Evolutionary conservation across 192 early-diverging fungal species (phyloP).

Genomic region (Rhizophagus sp.): DNA sequence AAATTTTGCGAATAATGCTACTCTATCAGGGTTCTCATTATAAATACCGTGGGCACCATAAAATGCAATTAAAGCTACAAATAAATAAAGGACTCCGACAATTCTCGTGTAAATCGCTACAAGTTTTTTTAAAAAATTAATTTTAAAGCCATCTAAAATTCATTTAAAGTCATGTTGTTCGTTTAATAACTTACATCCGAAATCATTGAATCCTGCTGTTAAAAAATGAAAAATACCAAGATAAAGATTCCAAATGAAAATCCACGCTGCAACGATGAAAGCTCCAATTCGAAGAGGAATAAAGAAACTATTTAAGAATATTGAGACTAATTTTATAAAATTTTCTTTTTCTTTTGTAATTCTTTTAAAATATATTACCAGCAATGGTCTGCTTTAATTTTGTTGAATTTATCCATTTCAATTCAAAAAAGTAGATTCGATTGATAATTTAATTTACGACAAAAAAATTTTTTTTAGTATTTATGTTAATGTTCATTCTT

Average conservation of each 20-base stretch:
- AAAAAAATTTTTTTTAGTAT: too few relatives aligned
- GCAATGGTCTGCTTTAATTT: too few relatives aligned
- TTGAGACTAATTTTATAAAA: too few relatives aligned
- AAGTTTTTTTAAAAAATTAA: not conserved
- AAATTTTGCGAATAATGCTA: not conserved
- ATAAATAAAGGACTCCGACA: not conserved
- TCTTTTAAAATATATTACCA: too few relatives aligned
- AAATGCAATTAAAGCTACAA: not conserved
- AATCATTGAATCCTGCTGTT: too few relatives aligned
- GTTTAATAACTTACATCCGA: not conserved
- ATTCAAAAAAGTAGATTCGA: too few relatives aligned
- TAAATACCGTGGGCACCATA: constrained; percentile 18
- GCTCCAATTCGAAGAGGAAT: constrained; percentile 22
- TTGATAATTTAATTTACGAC: too few relatives aligned
- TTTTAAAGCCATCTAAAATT: not conserved
- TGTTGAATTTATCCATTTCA: too few relatives aligned
- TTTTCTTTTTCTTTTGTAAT: too few relatives aligned
- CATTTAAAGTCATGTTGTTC: not conserved
- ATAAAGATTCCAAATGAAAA: constrained; percentile 7
- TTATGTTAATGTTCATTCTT: too few relatives aligned
- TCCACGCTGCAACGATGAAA: not conserved
- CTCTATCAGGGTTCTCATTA: constrained; percentile 4
- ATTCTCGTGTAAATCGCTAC: not conserved
- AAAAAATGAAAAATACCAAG: not conserved
- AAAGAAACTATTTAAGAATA: constrained; percentile 2